A percentile compares a stretch with the other conserved stretches of the same genome.
These are phyloP conservation scores for Veloboletus limbatus DNA, from an alignment of 1,284 basidiomycete genomes.

Conservation along the genomic window DNA sequence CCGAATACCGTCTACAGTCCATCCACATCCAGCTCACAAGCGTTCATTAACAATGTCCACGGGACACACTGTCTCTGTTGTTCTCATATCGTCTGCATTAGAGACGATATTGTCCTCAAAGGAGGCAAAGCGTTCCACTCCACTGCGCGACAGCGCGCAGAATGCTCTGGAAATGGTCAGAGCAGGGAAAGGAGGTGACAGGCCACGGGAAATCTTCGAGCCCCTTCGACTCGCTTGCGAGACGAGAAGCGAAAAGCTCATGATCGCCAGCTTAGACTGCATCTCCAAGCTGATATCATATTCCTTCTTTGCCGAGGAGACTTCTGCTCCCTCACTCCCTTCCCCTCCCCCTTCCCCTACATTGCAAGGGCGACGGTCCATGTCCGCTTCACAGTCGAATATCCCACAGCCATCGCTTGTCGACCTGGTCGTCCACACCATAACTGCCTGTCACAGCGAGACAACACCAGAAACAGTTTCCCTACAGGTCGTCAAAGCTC, in stretches of 20 bases:
- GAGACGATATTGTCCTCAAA: conserved; percentile 86
- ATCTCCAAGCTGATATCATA: conserved; percentile 95
- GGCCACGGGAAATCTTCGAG: conserved; percentile 86
- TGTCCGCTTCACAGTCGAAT: conserved; percentile 49
- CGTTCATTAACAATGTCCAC: conserved; percentile 71
- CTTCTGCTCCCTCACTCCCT: conserved; percentile 30
- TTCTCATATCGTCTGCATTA: conserved; percentile 82
- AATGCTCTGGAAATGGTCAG: conserved; percentile 83
- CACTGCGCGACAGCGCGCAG: conserved; percentile 81
- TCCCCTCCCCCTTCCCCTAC: conserved; percentile 74
- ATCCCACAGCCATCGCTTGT: conserved; percentile 70
- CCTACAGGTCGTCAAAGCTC: conserved; percentile 91
- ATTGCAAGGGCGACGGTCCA: conserved; percentile 42
- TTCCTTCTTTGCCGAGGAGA: conserved; percentile 83
- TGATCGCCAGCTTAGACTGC: conserved; percentile 93
- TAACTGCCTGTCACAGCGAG: conserved; percentile 90
- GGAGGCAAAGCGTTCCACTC: conserved; percentile 81
- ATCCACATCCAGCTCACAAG: conserved; percentile 35
- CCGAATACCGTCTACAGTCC: conserved; percentile 19
- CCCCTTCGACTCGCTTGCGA: conserved; percentile 92
- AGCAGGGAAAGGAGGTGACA: conserved; percentile 64
- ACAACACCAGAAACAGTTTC: conserved; percentile 86
- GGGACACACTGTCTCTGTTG: conserved; percentile 70
- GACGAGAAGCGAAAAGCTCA: conserved; percentile 85
- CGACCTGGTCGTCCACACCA: conserved; percentile 89